Percentiles rank a stretch among this genome's conserved stretches.
These are phyloP conservation scores for Actinidia arguta DNA, from an alignment of 179 eudicot genomes.

Conservation along the genomic window DNA sequence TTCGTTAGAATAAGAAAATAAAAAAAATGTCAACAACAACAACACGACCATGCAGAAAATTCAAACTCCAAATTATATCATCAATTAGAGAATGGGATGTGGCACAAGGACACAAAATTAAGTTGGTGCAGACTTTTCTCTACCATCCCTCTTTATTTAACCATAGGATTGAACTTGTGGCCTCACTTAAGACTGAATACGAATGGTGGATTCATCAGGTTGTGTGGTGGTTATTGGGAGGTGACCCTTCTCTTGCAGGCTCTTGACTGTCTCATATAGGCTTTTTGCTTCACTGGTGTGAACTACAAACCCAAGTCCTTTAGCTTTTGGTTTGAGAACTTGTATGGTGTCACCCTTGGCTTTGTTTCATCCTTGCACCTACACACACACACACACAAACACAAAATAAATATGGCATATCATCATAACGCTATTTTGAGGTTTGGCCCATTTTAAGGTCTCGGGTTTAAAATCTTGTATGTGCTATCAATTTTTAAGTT, in stretches of 20 bases:
- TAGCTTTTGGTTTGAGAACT: constrained; percentile 82
- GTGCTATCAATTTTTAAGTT: not conserved
- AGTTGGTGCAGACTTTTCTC: not conserved
- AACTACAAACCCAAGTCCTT: constrained; percentile 85
- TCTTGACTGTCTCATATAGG: constrained; percentile 81
- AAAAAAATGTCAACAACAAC: not conserved
- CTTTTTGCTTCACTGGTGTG: constrained; percentile 67
- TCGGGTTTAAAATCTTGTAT: too few relatives aligned
- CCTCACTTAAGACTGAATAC: constrained; percentile 36
- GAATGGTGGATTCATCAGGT: constrained; percentile 42
- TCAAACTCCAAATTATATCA: not conserved
- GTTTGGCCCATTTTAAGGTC: not conserved
- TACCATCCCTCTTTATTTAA: not conserved
- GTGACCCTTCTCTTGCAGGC: constrained; percentile 88
- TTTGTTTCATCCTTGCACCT: constrained; percentile 88
- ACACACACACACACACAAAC: constrained; percentile 11
- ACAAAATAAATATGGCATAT: not conserved
- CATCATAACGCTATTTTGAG: not conserved
- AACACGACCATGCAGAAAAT: not conserved
- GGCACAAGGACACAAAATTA: not conserved
- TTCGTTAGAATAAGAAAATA: not conserved
- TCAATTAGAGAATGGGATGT: not conserved
- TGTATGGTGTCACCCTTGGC: constrained; percentile 80
- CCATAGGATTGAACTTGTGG: not conserved
- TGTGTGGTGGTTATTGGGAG: constrained; percentile 60